Conservation (phyloP, 2,329 filamentous ascomycete genomes). For the Arthrobotrys entomopaga region DNA sequence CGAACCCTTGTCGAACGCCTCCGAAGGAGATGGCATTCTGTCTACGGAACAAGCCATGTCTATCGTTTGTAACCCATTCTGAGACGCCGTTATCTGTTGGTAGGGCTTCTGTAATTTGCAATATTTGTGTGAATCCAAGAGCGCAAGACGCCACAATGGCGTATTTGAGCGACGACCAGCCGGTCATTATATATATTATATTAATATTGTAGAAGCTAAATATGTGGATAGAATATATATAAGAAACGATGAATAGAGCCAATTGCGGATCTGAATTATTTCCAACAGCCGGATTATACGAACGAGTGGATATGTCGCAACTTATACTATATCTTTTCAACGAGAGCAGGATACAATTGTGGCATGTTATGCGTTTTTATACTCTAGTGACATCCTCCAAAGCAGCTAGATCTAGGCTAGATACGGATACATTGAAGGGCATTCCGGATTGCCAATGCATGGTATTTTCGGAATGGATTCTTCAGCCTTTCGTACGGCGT, state of each 20-base stretch:
- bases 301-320: constrained; percentile 13
- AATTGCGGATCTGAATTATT: too few species aligned
- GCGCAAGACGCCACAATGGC: constrained; percentile 47
- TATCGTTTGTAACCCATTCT: constrained; percentile 32
- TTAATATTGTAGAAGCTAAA: background rate
- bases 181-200: constrained; percentile 40
- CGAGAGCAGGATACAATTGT: too few species aligned
- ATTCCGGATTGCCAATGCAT: too few species aligned
- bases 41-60: constrained; percentile 26
- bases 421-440: too few species aligned
- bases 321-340: too few species aligned
- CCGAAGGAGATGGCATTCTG: constrained; percentile 28
- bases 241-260: too few species aligned
- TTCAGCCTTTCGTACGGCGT: constrained; percentile 28
- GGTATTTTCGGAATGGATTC: background rate
- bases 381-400: constrained; percentile 21
- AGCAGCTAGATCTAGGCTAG: background rate
- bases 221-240: too few species aligned
- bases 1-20: constrained; percentile 34
- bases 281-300: too few species aligned
- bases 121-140: constrained; percentile 41
- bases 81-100: constrained; percentile 27
- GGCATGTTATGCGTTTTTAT: background rate
- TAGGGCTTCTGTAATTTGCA: constrained; percentile 31
- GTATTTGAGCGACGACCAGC: constrained; percentile 48